Evolutionary conservation across 2,329 filamentous ascomycete genomes (phyloP), one percentile per base, ranked within the genome.

Genomic region (Epichloe hybrida): DNA sequence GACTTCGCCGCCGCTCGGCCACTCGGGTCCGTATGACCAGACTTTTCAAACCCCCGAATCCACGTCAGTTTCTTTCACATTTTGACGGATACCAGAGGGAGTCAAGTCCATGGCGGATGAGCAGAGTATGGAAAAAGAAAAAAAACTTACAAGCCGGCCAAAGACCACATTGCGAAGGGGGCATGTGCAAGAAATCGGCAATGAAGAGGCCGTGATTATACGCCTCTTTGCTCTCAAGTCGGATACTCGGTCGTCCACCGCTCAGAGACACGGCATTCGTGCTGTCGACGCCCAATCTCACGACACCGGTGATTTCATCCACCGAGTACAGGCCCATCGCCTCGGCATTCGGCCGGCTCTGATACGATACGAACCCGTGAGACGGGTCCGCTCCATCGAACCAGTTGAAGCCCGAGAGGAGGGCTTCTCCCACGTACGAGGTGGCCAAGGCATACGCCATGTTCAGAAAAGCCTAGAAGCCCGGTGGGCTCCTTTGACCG

Each of bases 131-230:
- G n/a, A n/a, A n/a, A n/a, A n/a, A n/a, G n/a, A n/a, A n/a, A 23
- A 27, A 13, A 23, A 23, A 50, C 48, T 40, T 46, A 81, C 75
- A 86, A 65, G 84, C 81, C 50, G 85, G 84, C 84, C 85, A 88
- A 21, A 79, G 74, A 21, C 85, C 86, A 56, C 86, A 89, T 48
- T 78, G 70, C 2, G 80, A 80, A 2, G 73, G 74, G 3, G 86
- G 84, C 83, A 89, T 88, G 57, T 89, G 84, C 17, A 72, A 71
- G 48, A 88, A 76, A 62, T 89, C 85, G 21, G 84, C 72, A 47
- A 89, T 80, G 57, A 88, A 80, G 9, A 88, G 74, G 1, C 83
- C 84, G 56, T 81, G 73, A 35, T 73, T 77, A 63, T 81, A 89
- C 4, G 71, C 65, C 47, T 77, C 72, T 49, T 78, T 82, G 65